These are phyloP conservation scores for Mycena vitilis DNA, from an alignment of 768 basidiomycete species.

Conservation along the genomic window DNA sequence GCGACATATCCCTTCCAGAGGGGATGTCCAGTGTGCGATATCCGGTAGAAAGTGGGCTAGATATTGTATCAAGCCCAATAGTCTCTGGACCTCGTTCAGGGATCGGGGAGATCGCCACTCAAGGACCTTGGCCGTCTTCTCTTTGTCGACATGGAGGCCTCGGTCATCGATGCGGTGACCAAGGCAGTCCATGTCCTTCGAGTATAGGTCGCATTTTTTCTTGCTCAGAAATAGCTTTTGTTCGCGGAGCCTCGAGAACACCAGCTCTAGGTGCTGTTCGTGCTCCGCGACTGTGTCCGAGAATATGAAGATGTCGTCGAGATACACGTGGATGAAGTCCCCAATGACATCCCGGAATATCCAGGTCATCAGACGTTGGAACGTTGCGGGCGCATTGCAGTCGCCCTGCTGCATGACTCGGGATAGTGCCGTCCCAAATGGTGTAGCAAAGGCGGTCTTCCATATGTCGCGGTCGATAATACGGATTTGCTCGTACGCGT, in stretches of 20 bases:
- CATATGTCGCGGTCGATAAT: too few relatives aligned
- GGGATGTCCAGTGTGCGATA: not conserved
- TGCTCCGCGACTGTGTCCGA: conserved; percentile 52
- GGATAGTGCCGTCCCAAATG: not conserved
- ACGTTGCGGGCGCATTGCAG: conserved; percentile 55
- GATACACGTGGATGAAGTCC: conserved; percentile 53
- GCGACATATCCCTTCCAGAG: not conserved
- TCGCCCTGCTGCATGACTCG: conserved; percentile 45
- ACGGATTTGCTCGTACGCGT: too few relatives aligned
- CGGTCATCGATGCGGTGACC: conserved; percentile 43
- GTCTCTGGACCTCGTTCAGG: not conserved
- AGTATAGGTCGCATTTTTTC: conserved; percentile 41
- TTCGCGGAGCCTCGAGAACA: conserved; percentile 45
- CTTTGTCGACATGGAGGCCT: conserved; percentile 44
- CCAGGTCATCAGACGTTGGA: conserved; percentile 55
- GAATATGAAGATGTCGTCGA: conserved; percentile 58
- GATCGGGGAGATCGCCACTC: not conserved
- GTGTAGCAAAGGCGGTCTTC: too few relatives aligned
- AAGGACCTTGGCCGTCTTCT: conserved; percentile 7
- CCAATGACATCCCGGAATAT: conserved; percentile 54
- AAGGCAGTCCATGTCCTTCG: conserved; percentile 34
- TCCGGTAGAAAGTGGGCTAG: not conserved
- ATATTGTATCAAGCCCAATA: not conserved
- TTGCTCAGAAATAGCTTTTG: conserved; percentile 46
- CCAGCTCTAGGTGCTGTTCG: conserved; percentile 43